Evolutionary conservation across 176 grass and related monocot genomes (phyloP), one percentile per base, ranked within the genome.

Genomic region (Juncus effusus): DNA sequence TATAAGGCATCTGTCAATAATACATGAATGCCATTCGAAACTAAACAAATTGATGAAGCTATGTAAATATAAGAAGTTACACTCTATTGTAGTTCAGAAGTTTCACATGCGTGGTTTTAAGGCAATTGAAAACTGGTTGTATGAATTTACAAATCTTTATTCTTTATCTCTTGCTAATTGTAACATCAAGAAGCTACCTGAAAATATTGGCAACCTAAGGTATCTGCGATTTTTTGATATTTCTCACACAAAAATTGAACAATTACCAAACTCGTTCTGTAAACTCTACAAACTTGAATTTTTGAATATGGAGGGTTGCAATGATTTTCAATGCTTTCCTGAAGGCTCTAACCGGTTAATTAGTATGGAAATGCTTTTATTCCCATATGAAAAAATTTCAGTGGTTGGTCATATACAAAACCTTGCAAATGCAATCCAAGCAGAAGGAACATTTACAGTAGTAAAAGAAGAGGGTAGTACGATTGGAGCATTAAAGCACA

Each of bases 221-320:
- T 36, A 74, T 61, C 53, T 74, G 35, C 69, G 53, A 10, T 61
- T 41, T 59, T 15, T 73, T 10, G 69, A 73, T 44, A 28, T 73
- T 56, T 58, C 69, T 44, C 38, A 10, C 5, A 60, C 36, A 16
- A 2, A 10, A 8, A 73, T 73, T 36, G 38, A 15, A 19, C 1
- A 3, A 2, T 50, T 73, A 16, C 73, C 60, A 0, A 50, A 64
- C 19, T 28, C 19, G 1, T 28, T 28, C 0, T 28, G 19, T 28
- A 28, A 28, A 0, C 19, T 28, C 19, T 65, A 44, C 7, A 76
- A 65, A 64, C 44, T 77, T 10, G 10, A 67, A 6, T 65, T n/a
- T 36, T 10, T 67, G 50, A 67, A 42, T 36, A 36, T 67, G 62
- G 44, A 28, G 10, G 49, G 40, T 60, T 77, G 74, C 15, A n/a